These are phyloP conservation scores for Calonectria naviculata DNA, from an alignment of 2,329 filamentous ascomycete species.

Conservation along the genomic window DNA sequence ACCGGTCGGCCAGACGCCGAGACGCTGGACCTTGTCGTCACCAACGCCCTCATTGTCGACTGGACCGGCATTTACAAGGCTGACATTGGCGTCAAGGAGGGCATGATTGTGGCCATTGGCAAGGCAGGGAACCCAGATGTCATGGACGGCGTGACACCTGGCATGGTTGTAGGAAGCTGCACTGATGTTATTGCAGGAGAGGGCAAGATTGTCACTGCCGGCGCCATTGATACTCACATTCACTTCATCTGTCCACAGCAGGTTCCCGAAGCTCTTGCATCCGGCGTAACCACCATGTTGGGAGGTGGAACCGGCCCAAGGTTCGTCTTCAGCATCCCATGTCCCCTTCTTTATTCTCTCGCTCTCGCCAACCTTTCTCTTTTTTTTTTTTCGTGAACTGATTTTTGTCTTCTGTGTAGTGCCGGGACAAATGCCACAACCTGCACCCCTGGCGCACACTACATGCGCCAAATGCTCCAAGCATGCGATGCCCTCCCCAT, in stretches of 20 bases:
- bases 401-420: conserved; percentile 52
- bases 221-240: conserved; percentile 90
- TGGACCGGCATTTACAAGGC: conserved; percentile 96
- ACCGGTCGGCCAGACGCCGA: conserved; percentile 79
- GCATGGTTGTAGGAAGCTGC: conserved; percentile 85
- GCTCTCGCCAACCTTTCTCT: neutral
- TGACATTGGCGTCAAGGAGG: conserved; percentile 92
- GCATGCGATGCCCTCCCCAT: conserved; percentile 84
- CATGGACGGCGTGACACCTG: conserved; percentile 85
- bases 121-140: conserved; percentile 98
- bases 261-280: conserved; percentile 82
- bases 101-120: conserved; percentile 87
- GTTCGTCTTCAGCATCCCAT: conserved; percentile 50
- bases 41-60: conserved; percentile 90
- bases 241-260: conserved; percentile 98
- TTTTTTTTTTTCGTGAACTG: neutral
- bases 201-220: conserved; percentile 89
- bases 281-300: conserved; percentile 90
- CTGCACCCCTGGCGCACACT: conserved; percentile 86
- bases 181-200: conserved; percentile 95
- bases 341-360: neutral
- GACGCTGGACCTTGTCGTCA: conserved; percentile 85
- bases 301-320: conserved; percentile 94
- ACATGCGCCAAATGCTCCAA: conserved; percentile 91
- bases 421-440: conserved; percentile 93